Base-by-base conservation (phyloP, 768 basidiomycete species). In the Lentinula edodes region DNA sequence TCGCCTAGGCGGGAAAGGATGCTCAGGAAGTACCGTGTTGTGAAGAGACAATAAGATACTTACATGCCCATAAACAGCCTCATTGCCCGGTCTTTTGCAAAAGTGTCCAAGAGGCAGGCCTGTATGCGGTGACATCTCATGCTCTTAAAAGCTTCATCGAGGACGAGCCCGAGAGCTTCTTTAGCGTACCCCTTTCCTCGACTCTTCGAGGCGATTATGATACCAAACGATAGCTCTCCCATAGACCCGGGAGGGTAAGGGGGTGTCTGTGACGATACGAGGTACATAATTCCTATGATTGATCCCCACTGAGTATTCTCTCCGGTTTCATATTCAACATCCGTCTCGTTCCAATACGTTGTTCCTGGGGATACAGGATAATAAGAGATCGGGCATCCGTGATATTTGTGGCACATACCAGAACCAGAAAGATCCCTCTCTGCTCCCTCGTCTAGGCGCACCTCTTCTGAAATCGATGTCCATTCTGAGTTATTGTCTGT, bases 171-270 rank as follows among this genome's bases (percentile, higher is more conserved):
- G 34, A 87, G 68, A 1, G 80, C 84, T 43, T 79, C 73, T 32
- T 72, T 71, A 3, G 80, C 85, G 41, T 77, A 77, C 6, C 84
- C 83, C 34, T 72, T 67, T 3, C 72, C 67, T 12, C 77, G 78
- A 64, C 75, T 69, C 7, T 58, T 58, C 2, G 74, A 65, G 10
- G 70, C 63, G 34, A 89, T 63, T 58, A 83, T 74, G 64, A 90
- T 71, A 10, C 87, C 88, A 36, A 90, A 72, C 64, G 77, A 83
- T 20, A 82, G 75, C 68, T 89, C 84, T n/a, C 72, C 71, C 9
- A 66, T 35, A 34, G 45, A 61, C 0, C 56, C 48, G 16, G 63
- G 59, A 3, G 73, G 34, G 64, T 65, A 61, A 74, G 73, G 23
- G 18, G 67, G 62, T 15, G 62, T 63, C 35, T 72, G 71, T 1